Base-by-base conservation (phyloP, 139 green algal species). In the Chlorella sp. region DNA sequence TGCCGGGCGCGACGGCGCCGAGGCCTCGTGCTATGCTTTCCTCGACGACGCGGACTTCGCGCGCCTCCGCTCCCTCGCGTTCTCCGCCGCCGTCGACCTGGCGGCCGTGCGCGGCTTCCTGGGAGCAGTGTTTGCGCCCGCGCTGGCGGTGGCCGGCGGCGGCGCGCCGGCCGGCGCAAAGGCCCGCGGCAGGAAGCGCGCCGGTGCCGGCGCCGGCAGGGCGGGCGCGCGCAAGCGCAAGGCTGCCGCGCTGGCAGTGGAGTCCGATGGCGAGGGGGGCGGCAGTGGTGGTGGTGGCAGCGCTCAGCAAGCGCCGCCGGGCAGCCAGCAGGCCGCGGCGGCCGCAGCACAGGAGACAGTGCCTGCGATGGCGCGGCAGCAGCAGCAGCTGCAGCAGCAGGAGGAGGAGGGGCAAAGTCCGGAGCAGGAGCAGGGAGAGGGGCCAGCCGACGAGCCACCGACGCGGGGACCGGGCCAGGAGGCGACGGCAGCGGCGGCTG, bases 41-140 rank as follows among this genome's bases (percentile, higher is more conserved):
- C 61, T 96, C 42, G 87, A 91, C 61, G 79, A 94, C 35, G 55
- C 36, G 6, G 91, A 93, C 70, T 94, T 90, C 67, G 27, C 87
- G 6, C 67, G 64, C 40, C 80, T 94, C 69, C 76, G 89, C 11
- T 89, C 82, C 1, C 87, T 94, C 29, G 43, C 75, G 33, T 83
- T 70, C 67, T 85, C 68, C 27, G 78, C 81, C 21, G 75, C 75
- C 25, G 58, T 83, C 8, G 83, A 90, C 63, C 67, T 50, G 27
- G 14, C 45, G 5, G 65, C 72, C 8, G 84, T 95, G 21, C 59
- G 66, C 19, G 27, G 29, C 4, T 87, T 96, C 40, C 77, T 95
- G 38, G 5, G 60, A 2, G 69, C 67, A 6, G 82, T 93, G 5
- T 92, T 92, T 76, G 55, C 45, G 3, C 71, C 70, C 1, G 48